phyloP scores from a whole-genome alignment of 169 alveolate species.

The Prorocentrum cordatum region DNA sequence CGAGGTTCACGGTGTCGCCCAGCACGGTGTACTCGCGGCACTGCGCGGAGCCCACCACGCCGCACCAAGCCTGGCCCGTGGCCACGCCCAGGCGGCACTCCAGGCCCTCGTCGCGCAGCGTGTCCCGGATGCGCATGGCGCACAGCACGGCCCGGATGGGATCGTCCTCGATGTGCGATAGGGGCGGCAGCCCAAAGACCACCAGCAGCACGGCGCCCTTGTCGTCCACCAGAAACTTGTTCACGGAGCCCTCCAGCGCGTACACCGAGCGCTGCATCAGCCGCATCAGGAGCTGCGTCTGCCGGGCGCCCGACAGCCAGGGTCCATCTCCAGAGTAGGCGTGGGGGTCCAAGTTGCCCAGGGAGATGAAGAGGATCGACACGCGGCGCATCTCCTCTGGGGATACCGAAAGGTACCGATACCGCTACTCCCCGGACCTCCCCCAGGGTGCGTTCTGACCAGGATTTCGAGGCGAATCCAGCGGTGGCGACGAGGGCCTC shows the following conservation, averaged over 20 bases:
- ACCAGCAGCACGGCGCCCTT: constrained; percentile 77
- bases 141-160: constrained; percentile 26
- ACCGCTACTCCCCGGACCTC: no score
- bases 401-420: no score
- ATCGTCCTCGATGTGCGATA: constrained; percentile 76
- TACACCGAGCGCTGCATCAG: constrained; percentile 24
- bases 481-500: no score
- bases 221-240: constrained; percentile 81
- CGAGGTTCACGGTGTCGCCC: constrained; percentile 80
- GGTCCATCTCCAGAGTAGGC: no score
- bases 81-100: constrained; percentile 76
- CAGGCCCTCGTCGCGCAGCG: constrained; percentile 69
- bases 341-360: no score
- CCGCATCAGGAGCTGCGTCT: constrained; percentile 23
- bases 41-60: constrained; percentile 75
- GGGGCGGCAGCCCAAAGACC: constrained; percentile 77
- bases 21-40: constrained; percentile 80
- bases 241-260: constrained; percentile 73
- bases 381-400: constrained; percentile 64
- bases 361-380: constrained; percentile 30
- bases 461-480: no score
- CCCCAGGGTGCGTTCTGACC: no score
- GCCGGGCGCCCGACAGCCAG: background rate
- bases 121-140: constrained; percentile 37
- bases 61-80: constrained; percentile 81